Conservation (phyloP, 75 land plant genomes). For the Pinus tabuliformis region DNA sequence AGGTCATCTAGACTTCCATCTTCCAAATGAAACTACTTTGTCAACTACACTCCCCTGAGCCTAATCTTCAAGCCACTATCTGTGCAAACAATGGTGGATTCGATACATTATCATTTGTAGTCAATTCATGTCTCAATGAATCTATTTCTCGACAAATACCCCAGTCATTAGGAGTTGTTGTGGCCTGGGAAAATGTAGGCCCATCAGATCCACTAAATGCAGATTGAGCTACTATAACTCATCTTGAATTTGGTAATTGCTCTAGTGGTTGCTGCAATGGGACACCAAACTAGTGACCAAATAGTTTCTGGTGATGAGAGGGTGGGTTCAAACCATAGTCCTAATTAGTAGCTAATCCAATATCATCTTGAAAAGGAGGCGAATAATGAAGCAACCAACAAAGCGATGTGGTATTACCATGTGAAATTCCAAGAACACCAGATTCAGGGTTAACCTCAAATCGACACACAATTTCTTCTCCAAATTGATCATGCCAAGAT, state of each 20-base stretch:
- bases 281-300: neutral
- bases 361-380: neutral
- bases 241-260: conserved; percentile 1
- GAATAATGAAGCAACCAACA: neutral
- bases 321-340: neutral
- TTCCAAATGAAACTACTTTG: conserved; percentile 69
- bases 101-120: conserved; percentile 12
- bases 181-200: conserved; percentile 9
- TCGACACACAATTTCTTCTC: conserved; percentile 14
- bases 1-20: conserved; percentile 69
- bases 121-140: neutral
- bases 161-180: conserved; percentile 68
- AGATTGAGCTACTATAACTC: conserved; percentile 12
- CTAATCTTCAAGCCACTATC: conserved; percentile 36
- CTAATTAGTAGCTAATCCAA: conserved; percentile 9
- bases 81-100: conserved; percentile 26
- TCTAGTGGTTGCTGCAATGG: conserved; percentile 11
- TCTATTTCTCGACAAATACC: conserved; percentile 57
- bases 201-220: conserved; percentile 14
- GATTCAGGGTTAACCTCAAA: conserved; percentile 8
- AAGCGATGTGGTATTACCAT: no score
- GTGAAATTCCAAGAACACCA: neutral
- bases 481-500: conserved; percentile 20
- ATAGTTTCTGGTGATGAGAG: neutral
- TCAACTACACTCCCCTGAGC: conserved; percentile 83